phyloP scores from a whole-genome alignment of 805 yeast species.

The Starmerella geochares region DNA sequence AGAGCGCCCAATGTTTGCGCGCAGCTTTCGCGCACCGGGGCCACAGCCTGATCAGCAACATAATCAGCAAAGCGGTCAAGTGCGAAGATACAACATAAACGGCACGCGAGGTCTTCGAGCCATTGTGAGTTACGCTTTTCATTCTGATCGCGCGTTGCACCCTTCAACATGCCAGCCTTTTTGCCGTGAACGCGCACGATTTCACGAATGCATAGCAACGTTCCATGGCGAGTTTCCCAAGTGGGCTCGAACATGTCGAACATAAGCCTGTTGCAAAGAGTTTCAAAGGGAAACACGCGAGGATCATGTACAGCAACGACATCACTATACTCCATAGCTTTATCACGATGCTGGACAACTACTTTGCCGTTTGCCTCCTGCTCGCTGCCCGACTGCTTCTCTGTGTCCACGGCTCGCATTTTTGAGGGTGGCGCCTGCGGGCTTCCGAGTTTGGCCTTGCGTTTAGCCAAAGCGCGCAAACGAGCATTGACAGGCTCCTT shows the following conservation, averaged over 20 bases:
- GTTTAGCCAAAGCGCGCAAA: conserved; percentile 85
- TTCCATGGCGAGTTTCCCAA: conserved; percentile 96
- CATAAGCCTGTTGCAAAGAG: conserved; percentile 71
- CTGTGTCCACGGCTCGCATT: conserved; percentile 22
- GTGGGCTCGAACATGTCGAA: conserved; percentile 70
- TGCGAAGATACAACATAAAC: conserved; percentile 77
- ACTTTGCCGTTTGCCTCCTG: conserved; percentile 42
- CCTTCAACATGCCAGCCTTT: conserved; percentile 73
- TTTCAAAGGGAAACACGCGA: conserved; percentile 88
- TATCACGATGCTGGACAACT: conserved; percentile 67
- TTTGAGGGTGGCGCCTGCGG: conserved; percentile 25
- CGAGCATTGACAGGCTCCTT: conserved; percentile 39
- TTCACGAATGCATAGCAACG: conserved; percentile 85
- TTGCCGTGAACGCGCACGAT: conserved; percentile 69
- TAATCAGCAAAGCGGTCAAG: conserved; percentile 94
- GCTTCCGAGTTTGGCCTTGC: conserved; percentile 59
- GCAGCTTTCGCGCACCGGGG: conserved; percentile 94
- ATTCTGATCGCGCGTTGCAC: conserved; percentile 53
- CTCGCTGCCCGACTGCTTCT: background rate
- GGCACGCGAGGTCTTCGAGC: conserved; percentile 77
- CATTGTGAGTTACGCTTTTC: conserved; percentile 53
- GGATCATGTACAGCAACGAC: conserved; percentile 60
- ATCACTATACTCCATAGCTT: conserved; percentile 49
- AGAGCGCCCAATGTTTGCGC: conserved; percentile 91
- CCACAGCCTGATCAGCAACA: conserved; percentile 93